These are phyloP conservation scores for Chrysoporthe puriensis DNA, from an alignment of 2,329 filamentous ascomycete species.

Conservation along the genomic window DNA sequence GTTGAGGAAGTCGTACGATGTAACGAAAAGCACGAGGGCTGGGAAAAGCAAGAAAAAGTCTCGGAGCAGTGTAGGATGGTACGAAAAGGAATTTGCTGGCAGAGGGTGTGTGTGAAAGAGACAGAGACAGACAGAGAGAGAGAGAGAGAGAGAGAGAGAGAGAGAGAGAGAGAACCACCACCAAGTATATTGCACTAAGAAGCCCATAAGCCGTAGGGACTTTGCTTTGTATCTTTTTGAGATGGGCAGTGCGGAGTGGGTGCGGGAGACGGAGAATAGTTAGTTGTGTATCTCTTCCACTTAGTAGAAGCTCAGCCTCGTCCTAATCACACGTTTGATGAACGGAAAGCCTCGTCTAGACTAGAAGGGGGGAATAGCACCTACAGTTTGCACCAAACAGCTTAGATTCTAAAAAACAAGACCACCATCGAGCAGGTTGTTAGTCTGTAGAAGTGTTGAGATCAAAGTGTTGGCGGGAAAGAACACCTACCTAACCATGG, in stretches of 20 bases:
- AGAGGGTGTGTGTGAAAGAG: neutral
- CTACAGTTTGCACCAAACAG: neutral
- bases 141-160: neutral
- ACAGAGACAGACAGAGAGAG: neutral
- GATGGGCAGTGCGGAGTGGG: too few relatives aligned
- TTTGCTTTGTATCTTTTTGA: too few relatives aligned
- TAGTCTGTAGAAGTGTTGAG: neutral
- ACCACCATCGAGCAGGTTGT: neutral
- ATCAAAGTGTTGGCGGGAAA: neutral
- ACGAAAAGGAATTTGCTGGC: neutral
- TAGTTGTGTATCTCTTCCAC: neutral
- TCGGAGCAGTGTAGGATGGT: neutral
- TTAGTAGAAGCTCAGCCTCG: neutral
- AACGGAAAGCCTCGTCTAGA: neutral
- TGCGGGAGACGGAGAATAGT: too few relatives aligned
- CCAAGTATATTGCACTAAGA: too few relatives aligned
- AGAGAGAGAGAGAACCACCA: neutral
- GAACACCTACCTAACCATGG: conserved; percentile 1
- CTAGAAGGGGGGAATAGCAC: neutral
- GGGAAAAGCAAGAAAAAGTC: neutral
- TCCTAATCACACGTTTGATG: neutral
- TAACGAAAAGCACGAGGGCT: neutral
- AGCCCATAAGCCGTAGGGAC: too few relatives aligned
- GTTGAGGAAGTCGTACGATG: neutral
- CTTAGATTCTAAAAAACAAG: neutral